A percentile compares a stretch with the other conserved stretches of the same genome.
Evolutionary conservation across 768 basidiomycete genomes (phyloP).

Genomic region (Phanerochaete sordida): DNA sequence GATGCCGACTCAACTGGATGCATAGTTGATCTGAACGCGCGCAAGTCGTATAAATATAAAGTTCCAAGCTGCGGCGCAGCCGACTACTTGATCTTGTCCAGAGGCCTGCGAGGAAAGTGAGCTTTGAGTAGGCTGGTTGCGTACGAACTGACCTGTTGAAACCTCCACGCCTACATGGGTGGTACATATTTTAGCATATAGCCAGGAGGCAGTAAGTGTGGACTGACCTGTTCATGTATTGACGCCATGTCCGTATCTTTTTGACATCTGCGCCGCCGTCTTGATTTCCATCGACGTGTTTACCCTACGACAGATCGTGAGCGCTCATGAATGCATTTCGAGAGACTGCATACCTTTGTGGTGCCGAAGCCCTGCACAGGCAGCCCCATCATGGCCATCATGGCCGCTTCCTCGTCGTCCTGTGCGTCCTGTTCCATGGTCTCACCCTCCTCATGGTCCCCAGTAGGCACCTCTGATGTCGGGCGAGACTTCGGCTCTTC

Average conservation of each 20-base stretch:
- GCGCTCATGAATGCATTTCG: not conserved
- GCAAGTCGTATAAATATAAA: not conserved
- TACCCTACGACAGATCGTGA: constrained; percentile 48
- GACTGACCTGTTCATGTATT: constrained; percentile 87
- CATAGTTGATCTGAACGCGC: not conserved
- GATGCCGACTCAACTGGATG: constrained; percentile 18
- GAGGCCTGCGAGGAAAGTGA: constrained; percentile 52
- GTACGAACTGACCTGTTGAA: constrained; percentile 65
- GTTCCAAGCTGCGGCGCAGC: not conserved
- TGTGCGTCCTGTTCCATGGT: constrained; percentile 40
- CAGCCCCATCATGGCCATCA: constrained; percentile 92
- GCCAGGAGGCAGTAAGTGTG: constrained; percentile 16
- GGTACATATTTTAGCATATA: constrained; percentile 30
- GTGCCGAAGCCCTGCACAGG: constrained; percentile 65
- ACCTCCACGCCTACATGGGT: constrained; percentile 51
- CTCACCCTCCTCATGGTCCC: constrained; percentile 48
- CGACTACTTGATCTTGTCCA: constrained; percentile 92
- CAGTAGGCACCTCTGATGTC: constrained; percentile 47
- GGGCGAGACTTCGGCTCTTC: constrained; percentile 27
- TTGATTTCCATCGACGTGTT: constrained; percentile 80
- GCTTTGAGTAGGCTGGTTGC: not conserved
- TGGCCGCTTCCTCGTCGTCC: constrained; percentile 70
- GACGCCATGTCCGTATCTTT: constrained; percentile 89
- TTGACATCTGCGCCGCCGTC: constrained; percentile 64
- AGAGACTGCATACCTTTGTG: constrained; percentile 62